Base-by-base conservation (phyloP, 257 asterid genomes). In the Solanum medicagineum region DNA sequence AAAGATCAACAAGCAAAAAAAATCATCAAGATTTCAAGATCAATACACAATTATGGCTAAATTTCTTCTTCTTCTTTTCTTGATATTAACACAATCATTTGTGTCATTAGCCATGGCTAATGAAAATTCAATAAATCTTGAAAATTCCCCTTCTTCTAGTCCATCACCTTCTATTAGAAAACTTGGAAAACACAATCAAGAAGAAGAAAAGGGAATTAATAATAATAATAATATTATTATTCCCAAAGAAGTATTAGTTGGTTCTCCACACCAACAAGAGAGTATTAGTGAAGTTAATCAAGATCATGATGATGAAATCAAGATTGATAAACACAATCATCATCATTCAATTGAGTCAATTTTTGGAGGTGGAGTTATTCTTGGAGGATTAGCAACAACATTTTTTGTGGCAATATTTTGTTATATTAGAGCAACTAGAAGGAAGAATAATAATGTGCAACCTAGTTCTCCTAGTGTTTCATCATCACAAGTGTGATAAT, bases 371-470 rank as follows among this genome's bases (percentile, higher is more conserved):
- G 90, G 91, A 44, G 86, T 88, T 4, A 88, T 90, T 71, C 86
- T 88, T 66, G 88, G 89, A 10, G 89, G 91, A 17, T 56, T 88
- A 81, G 91, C 86, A 51, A 77, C 87, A 63, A 66, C 90, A 36
- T 93, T 94, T 42, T 74, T 92, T 81, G 90, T 85, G 86, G 92
- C 95, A 45, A 84, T 93, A 80, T 85, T 85, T 68, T 92, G 93
- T 82, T 94, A 93, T 49, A 91, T 94, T n/a, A 90, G 98, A 54
- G 97, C 89, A 4, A 93, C 97, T 16, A 81, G 92, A 83, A 91
- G 94, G 59, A 90, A 88, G 84, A 62, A 3, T 36, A 57, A 3
- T 36, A 81, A 49, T 20, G 66, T 62, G 12, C 86, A 70, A 26
- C 88, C 91, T 3, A 69, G 77, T 70, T 86, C 93, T 1, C 84